phyloP scores from a whole-genome alignment of 2,329 filamentous ascomycete species.

The Paraphaeosphaeria sporulosa region DNA sequence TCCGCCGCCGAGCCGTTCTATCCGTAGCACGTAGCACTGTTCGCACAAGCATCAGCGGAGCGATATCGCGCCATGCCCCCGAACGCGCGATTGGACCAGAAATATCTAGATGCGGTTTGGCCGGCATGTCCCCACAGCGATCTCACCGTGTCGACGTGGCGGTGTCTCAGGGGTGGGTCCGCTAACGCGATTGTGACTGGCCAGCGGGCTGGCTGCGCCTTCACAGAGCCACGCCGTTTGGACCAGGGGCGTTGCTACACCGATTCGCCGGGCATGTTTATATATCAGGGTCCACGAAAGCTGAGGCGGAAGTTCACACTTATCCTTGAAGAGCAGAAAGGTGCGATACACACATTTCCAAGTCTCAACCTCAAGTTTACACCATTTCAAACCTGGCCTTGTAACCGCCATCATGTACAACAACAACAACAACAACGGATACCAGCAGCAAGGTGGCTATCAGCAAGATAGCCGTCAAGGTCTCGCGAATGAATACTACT shows the following conservation, averaged over 20 bases:
- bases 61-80: neutral
- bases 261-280: neutral
- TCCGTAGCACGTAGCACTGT: conserved; percentile 10
- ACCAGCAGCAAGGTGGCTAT: neutral
- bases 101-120: neutral
- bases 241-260: neutral
- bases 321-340: no score
- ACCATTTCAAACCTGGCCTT: neutral
- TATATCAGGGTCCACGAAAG: conserved; percentile 5
- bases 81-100: neutral
- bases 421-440: neutral
- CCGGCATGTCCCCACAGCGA: neutral
- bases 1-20: conserved; percentile 1
- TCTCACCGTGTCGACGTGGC: conserved; percentile 2
- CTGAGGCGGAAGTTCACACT: neutral
- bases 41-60: conserved; percentile 1
- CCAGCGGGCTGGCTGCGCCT: conserved; percentile 5
- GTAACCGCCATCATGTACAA: conserved; percentile 5
- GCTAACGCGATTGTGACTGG: conserved; percentile 1
- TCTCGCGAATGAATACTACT: conserved; percentile 10
- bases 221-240: conserved; percentile 3
- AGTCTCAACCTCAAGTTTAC: no score
- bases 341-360: no score
- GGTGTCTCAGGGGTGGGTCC: conserved; percentile 9
- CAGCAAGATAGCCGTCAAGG: neutral